Conservation (phyloP, 306 rosid species). For the Cicer cuneatum region DNA sequence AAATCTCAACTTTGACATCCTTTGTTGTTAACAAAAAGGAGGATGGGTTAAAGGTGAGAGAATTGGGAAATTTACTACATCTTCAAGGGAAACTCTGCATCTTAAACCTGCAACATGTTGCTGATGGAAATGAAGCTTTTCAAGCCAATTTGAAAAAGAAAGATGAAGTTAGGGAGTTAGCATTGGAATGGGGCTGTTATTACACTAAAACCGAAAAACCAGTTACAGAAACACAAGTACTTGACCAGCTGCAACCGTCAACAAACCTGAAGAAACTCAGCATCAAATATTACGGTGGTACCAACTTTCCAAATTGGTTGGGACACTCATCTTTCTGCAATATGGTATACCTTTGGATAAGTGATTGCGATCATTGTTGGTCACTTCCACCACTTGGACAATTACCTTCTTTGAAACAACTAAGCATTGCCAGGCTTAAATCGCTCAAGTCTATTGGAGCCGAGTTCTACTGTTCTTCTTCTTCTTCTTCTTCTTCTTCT, state of each 20-base stretch:
- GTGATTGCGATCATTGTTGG: constrained; percentile 21
- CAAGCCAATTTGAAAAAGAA: constrained; percentile 9
- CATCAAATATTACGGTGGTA: constrained; percentile 33
- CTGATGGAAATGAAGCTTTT: not conserved
- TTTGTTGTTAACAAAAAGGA: constrained; percentile 16
- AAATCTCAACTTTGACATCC: constrained; percentile 23
- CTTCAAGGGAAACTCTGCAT: constrained; percentile 31
- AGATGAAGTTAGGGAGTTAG: not conserved
- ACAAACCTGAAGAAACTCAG: constrained; percentile 24
- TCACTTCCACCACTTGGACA: constrained; percentile 36
- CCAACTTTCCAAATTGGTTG: constrained; percentile 36
- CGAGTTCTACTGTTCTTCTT: constrained; percentile 10
- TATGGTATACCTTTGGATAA: not conserved
- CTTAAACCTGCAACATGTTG: constrained; percentile 22
- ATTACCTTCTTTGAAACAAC: constrained; percentile 29
- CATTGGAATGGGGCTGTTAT: constrained; percentile 10
- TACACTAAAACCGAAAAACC: not conserved
- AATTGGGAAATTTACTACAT: constrained; percentile 6
- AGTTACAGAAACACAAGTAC: not conserved
- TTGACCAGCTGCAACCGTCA: constrained; percentile 33
- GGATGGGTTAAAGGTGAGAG: constrained; percentile 1
- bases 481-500: not conserved
- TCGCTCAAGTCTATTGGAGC: not conserved
- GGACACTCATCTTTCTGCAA: constrained; percentile 29
- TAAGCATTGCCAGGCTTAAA: not conserved